phyloP scores from a whole-genome alignment of 208 protist species.

The Acanthamoeba polyphaga region DNA sequence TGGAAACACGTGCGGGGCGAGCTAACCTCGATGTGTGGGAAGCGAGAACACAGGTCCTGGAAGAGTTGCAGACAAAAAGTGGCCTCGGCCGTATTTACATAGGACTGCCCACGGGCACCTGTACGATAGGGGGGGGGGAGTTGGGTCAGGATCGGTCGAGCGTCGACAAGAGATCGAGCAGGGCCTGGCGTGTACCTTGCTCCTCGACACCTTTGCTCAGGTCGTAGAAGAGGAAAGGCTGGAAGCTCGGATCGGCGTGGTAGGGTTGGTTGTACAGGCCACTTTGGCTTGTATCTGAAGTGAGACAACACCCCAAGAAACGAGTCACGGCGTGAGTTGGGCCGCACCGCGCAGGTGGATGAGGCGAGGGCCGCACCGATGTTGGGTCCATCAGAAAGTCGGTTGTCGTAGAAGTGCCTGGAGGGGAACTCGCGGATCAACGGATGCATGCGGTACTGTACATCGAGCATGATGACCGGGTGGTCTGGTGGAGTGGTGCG shows the following conservation, averaged over 20 bases:
- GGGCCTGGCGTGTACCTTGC: not conserved
- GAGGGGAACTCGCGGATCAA: constrained; percentile 86
- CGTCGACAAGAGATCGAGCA: not conserved
- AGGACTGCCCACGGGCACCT: not conserved
- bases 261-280: constrained; percentile 64
- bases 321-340: too few species aligned
- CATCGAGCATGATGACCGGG: constrained; percentile 75
- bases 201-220: constrained; percentile 12
- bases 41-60: constrained; percentile 26
- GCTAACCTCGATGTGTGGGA: constrained; percentile 69
- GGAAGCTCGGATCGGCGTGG: constrained; percentile 61
- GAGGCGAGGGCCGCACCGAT: not conserved
- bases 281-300: not conserved
- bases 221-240: constrained; percentile 83
- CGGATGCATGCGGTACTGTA: constrained; percentile 92
- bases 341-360: not conserved
- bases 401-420: constrained; percentile 84
- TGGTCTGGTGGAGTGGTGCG: not conserved
- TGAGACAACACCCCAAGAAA: too few species aligned
- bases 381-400: constrained; percentile 74
- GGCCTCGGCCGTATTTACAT: constrained; percentile 42
- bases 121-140: not conserved
- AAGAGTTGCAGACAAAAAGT: constrained; percentile 74
- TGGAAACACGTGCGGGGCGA: not conserved
- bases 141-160: not conserved